A percentile compares a stretch with the other conserved stretches of the same genome.
These are phyloP conservation scores for Picea sitchensis DNA, from an alignment of 75 land plant genomes.

Conservation along the genomic window DNA sequence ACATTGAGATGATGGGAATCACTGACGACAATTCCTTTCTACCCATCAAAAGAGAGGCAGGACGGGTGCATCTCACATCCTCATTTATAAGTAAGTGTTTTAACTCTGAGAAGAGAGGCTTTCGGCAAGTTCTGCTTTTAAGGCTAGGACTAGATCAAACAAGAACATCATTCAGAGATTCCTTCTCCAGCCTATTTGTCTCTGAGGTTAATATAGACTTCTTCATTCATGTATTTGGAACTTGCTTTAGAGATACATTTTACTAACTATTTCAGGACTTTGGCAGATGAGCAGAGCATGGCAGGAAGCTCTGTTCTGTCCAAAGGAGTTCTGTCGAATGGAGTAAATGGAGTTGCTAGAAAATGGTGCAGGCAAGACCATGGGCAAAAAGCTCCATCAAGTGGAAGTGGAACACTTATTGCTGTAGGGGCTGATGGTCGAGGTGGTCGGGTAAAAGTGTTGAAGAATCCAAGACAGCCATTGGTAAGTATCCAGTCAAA, in stretches of 20 bases:
- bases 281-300: conserved; percentile 10
- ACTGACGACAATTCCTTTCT: conserved; percentile 1
- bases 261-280: background rate
- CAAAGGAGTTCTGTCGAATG: background rate
- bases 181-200: background rate
- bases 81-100: conserved; percentile 4
- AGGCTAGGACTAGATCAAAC: background rate
- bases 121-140: background rate
- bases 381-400: conserved; percentile 20
- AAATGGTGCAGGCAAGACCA: conserved; percentile 58
- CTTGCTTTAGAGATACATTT: background rate
- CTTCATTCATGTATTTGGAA: background rate
- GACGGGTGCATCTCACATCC: background rate
- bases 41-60: conserved; percentile 12
- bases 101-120: background rate
- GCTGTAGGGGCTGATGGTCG: conserved; percentile 88
- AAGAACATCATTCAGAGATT: background rate
- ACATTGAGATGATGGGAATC: conserved; percentile 3
- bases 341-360: conserved; percentile 14
- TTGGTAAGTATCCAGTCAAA: conserved; percentile 20
- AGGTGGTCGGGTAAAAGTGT: conserved; percentile 83
- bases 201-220: background rate
- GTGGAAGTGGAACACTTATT: conserved; percentile 52
- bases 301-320: background rate
- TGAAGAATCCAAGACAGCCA: conserved; percentile 45